A percentile compares a stretch with the other conserved stretches of the same genome.
phyloP scores from a whole-genome alignment of 305 asterid species.

The Petunia hybrid region DNA sequence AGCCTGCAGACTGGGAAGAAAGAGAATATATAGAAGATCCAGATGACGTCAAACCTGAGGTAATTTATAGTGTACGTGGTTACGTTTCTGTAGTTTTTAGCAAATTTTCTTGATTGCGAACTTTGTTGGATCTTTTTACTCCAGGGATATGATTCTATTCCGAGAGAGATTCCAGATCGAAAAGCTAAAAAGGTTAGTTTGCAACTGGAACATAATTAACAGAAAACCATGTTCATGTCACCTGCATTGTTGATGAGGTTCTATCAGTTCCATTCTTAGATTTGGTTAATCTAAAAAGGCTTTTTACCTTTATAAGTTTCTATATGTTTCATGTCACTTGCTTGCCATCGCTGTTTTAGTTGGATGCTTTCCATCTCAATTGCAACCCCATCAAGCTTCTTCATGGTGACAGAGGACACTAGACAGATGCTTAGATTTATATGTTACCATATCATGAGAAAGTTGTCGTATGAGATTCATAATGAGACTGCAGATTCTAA shows the following conservation, averaged over 20 bases:
- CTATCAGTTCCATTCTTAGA: slow-evolving; percentile 13
- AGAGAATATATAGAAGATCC: slow-evolving; percentile 94
- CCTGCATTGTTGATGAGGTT: slow-evolving; percentile 16
- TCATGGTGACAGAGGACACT: not conserved
- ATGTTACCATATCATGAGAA: not conserved
- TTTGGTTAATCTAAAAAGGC: not conserved
- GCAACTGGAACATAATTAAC: slow-evolving; percentile 5
- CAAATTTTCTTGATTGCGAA: not conserved
- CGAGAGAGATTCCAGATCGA: slow-evolving; percentile 93
- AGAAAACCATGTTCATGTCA: slow-evolving; percentile 6
- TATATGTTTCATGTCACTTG: not conserved
- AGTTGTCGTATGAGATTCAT: not conserved
- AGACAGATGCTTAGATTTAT: not conserved
- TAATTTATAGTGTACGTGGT: slow-evolving; percentile 40
- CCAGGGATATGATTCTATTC: slow-evolving; percentile 97
- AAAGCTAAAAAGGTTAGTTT: slow-evolving; percentile 72
- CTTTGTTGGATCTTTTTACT: slow-evolving; percentile 25
- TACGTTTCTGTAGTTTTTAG: not conserved
- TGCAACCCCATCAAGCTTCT: not conserved
- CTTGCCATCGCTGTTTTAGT: not conserved
- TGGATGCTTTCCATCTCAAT: not conserved
- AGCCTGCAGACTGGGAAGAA: slow-evolving; percentile 99
- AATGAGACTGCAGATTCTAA: not conserved
- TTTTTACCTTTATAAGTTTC: slow-evolving; percentile 2
- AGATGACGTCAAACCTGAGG: slow-evolving; percentile 84